Evolutionary conservation across 148 eudicot species (phyloP), one percentile per base, ranked within the genome.

Genomic region (Arctostaphylos glauca): DNA sequence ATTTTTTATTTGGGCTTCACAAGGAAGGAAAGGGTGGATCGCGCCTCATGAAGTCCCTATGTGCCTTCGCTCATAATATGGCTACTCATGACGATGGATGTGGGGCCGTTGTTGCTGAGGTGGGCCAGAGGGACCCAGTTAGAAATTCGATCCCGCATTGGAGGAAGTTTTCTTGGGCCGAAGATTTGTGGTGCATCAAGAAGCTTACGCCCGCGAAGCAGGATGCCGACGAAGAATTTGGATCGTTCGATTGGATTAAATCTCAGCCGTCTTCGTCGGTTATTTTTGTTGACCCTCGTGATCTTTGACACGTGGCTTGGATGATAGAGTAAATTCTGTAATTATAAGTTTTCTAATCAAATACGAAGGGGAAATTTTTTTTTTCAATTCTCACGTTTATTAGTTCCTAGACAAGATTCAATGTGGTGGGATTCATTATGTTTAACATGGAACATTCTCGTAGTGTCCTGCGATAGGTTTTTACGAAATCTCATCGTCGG

Each of bases 131-230:
- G 89, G 98, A 96, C 74, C 97, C 94, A 5, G 86, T 93, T 6
- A 66, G 87, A 67, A 89, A 84, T 47, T 92, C 89, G 13, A 90
- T 96, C 9, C 98, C 98, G 0, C 92, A 92, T 85, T 96, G 98
- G 98, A 89, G 82, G 86, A 92, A 74, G 14, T 91, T 94, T 74
- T 96, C 98, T 0, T 92, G 93, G 95, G 89, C 80, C 16, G 95
- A 95, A 74, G 98, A 95, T 64, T 55, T 92, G 49, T 95, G 98
- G 98, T 94, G 91, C 80, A 91, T 94, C 44, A 95, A 95, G 88
- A 88, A 86, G 77, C 88, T 95, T 68, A 31, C 72, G 48, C 13
- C 50, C 15, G 53, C 78, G 59, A 81, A 84, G 85, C 70, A 84
- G 50, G 83, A 78, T 44, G 48, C 3, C 47, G 68, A 49, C 5